Evolutionary conservation across 768 basidiomycete species (phyloP).

Genomic region (Tylopilus intermedius): DNA sequence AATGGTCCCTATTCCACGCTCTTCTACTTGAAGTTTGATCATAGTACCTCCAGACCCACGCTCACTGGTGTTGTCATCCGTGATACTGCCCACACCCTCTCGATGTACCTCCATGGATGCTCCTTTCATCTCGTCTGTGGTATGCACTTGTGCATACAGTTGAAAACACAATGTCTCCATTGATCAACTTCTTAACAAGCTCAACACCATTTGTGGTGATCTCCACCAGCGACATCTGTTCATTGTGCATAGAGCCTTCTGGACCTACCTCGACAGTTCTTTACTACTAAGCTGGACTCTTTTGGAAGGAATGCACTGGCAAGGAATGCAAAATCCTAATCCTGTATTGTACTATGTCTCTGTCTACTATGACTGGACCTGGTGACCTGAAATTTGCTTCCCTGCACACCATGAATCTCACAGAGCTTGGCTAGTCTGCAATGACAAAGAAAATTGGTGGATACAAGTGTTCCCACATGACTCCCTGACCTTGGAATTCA

Average conservation of each 20-base stretch:
- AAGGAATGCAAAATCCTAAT: conserved; percentile 65
- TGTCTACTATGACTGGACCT: conserved; percentile 34
- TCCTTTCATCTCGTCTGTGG: conserved; percentile 74
- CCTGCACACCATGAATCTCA: conserved; percentile 69
- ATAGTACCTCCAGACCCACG: too few relatives aligned
- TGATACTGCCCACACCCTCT: too few relatives aligned
- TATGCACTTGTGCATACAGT: conserved; percentile 72
- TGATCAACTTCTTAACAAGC: conserved; percentile 59
- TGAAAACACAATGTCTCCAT: conserved; percentile 57
- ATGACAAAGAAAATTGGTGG: conserved; percentile 66
- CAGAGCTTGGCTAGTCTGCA: conserved; percentile 58
- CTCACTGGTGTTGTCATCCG: too few relatives aligned
- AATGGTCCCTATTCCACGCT: too few relatives aligned
- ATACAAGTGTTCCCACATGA: conserved; percentile 4
- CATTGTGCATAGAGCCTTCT: conserved; percentile 42
- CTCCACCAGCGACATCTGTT: conserved; percentile 48
- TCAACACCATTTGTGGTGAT: conserved; percentile 48
- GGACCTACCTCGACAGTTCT: conserved; percentile 1
- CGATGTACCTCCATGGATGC: conserved; percentile 50
- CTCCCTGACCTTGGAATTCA: conserved; percentile 25
- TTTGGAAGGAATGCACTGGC: conserved; percentile 57
- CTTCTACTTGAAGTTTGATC: too few relatives aligned
- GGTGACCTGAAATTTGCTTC: conserved; percentile 65
- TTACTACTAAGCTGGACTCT: not conserved
- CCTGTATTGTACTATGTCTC: conserved; percentile 60